These are phyloP conservation scores for Asterella californica DNA, from an alignment of 225 moss, liverwort and hornwort species.

Conservation along the genomic window DNA sequence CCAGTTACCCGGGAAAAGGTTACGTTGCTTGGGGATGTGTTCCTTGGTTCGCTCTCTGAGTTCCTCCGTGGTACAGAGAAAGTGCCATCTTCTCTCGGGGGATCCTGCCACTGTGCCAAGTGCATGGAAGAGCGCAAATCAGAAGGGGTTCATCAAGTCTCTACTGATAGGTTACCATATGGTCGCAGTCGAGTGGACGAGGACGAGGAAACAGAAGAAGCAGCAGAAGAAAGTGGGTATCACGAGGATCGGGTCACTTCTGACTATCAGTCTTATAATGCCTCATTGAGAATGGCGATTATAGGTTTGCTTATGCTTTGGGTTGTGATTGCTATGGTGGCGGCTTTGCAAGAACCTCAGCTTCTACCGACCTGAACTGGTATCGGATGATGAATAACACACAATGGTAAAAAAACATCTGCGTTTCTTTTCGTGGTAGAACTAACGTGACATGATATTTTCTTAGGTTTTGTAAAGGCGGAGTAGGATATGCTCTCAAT, in stretches of 20 bases:
- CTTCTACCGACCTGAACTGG: slow-evolving; percentile 50
- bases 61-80: slow-evolving; percentile 68
- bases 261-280: slow-evolving; percentile 62
- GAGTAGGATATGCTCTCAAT: not conserved
- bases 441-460: not conserved
- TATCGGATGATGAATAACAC: slow-evolving; percentile 3
- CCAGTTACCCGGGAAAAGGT: slow-evolving; percentile 72
- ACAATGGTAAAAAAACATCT: slow-evolving; percentile 1
- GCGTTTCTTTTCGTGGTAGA: not conserved
- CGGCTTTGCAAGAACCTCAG: slow-evolving; percentile 47
- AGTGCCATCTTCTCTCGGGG: slow-evolving; percentile 66
- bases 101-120: slow-evolving; percentile 67
- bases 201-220: slow-evolving; percentile 33
- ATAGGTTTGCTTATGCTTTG: slow-evolving; percentile 74
- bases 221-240: slow-evolving; percentile 42
- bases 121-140: slow-evolving; percentile 48
- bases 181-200: slow-evolving; percentile 14
- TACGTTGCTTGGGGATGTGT: slow-evolving; percentile 64
- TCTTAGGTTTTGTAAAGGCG: not conserved
- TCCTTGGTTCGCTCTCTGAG: slow-evolving; percentile 55
- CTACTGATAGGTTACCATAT: slow-evolving; percentile 9
- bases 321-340: slow-evolving; percentile 68
- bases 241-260: slow-evolving; percentile 43
- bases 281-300: slow-evolving; percentile 57
- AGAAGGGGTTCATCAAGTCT: slow-evolving; percentile 20